These are phyloP conservation scores for Withania somnifera DNA, from an alignment of 305 asterid genomes.

Conservation along the genomic window DNA sequence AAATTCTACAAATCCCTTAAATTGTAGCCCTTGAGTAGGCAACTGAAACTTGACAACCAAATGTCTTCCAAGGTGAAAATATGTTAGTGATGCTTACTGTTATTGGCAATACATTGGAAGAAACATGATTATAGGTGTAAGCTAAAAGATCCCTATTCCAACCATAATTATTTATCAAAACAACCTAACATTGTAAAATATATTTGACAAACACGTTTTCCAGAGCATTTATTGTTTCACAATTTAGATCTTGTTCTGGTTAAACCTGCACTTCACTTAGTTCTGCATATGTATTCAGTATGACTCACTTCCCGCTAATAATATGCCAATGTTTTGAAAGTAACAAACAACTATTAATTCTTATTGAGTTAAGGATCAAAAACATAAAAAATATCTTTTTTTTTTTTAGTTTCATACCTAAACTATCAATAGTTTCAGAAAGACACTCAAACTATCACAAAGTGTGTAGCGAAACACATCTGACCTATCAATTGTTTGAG, in stretches of 20 bases:
- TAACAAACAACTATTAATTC: neutral
- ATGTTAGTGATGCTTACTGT: neutral
- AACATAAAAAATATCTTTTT: too few relatives aligned
- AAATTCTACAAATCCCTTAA: neutral
- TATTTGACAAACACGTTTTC: neutral
- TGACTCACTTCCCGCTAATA: neutral
- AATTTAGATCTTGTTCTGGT: neutral
- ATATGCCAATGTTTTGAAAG: neutral
- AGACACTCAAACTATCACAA: too few relatives aligned
- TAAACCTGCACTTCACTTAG: neutral
- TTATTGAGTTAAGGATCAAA: too few relatives aligned
- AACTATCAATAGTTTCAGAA: too few relatives aligned
- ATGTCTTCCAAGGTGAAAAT: neutral
- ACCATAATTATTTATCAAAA: neutral
- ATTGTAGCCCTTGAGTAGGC: neutral
- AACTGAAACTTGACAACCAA: neutral
- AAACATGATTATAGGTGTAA: neutral
- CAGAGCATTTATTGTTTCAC: neutral
- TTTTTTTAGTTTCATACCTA: too few relatives aligned
- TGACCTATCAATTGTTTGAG: too few relatives aligned
- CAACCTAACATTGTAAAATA: neutral
- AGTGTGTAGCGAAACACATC: too few relatives aligned
- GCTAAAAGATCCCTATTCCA: neutral
- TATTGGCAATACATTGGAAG: neutral
- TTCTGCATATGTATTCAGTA: neutral